A percentile compares a stretch with the other conserved stretches of the same genome.
These are phyloP conservation scores for Phytophthora pluvialis DNA, from an alignment of 352 stramenopile genomes.

Conservation along the genomic window DNA sequence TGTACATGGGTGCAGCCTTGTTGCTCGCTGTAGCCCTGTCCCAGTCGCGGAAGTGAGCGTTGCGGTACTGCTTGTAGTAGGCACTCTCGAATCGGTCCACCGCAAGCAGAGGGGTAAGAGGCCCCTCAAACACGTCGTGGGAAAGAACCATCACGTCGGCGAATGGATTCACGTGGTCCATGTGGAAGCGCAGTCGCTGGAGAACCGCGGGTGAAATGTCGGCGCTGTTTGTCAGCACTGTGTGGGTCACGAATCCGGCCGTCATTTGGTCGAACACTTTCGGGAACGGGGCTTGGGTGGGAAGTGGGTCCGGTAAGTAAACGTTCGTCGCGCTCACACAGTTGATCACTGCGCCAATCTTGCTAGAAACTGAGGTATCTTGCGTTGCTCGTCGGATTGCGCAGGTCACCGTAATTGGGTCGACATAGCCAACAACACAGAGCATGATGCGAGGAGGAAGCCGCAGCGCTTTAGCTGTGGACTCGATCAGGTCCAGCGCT, in stretches of 20 bases:
- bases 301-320: slow-evolving; percentile 54
- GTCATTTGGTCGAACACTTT: slow-evolving; percentile 77
- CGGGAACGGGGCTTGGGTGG: slow-evolving; percentile 49
- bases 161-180: slow-evolving; percentile 76
- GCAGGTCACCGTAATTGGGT: slow-evolving; percentile 51
- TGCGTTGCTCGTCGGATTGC: slow-evolving; percentile 43
- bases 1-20: slow-evolving; percentile 8
- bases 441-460: slow-evolving; percentile 59
- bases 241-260: slow-evolving; percentile 66
- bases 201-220: slow-evolving; percentile 50
- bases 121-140: slow-evolving; percentile 67
- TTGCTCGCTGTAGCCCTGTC: slow-evolving; percentile 10
- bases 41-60: slow-evolving; percentile 56
- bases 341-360: slow-evolving; percentile 55
- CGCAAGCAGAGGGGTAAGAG: slow-evolving; percentile 55
- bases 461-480: slow-evolving; percentile 14
- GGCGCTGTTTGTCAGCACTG: slow-evolving; percentile 59
- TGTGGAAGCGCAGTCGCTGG: slow-evolving; percentile 64
- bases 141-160: slow-evolving; percentile 72
- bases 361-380: slow-evolving; percentile 32
- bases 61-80: slow-evolving; percentile 64
- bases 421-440: slow-evolving; percentile 61
- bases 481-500: slow-evolving; percentile 29
- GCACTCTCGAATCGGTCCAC: slow-evolving; percentile 65
- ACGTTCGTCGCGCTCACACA: slow-evolving; percentile 62